Evolutionary conservation across 805 yeast species (phyloP), one percentile per base, ranked within the genome.

Genomic region (Kuraishia molischiana): DNA sequence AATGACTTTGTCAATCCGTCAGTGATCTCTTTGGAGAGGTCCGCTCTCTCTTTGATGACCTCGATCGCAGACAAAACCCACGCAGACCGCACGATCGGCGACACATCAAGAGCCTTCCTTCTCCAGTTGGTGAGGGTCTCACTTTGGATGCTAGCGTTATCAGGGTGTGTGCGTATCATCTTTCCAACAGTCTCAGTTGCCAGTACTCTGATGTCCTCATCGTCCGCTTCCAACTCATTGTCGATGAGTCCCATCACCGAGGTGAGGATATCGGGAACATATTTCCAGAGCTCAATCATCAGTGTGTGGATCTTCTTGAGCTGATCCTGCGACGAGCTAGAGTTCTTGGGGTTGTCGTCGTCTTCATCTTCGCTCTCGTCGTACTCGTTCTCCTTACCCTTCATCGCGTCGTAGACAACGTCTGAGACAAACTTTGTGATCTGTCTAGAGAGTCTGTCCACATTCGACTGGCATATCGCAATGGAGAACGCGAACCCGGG

Each of bases 401-500:
- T 46, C 5, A 54, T 53, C 13, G 30, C 32, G 29, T 75, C 82
- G 48, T 78, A 78, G 8, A 86, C 53, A 41, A 77, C 66, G 48
- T 86, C 95, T 0, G 95, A 79, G 44, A 85, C 83, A 46, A 79
- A 80, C 51, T 79, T 87, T 3, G 94, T 81, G 24, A 85, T 64
- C 43, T 76, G 75, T 44, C 95, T 70, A 13, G 90, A 74, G 69
- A 87, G 67, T 43, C 86, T 67, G 44, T 83, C 94, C 1, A 77
- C 55, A 46, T 84, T 83, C 1, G 74, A 62, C 40, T 74, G 78
- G 51, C 95, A 85, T 3, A 87, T 68, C 11, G 72, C 64, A 28
- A 80, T 52, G 4, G 87, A 75, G 47, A 85, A 69, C 30, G 70
- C 72, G 51, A 80, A 79, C 0, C 82, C 83, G 1, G 83, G 76